Evolutionary conservation across 495 filamentous ascomycete genomes (phyloP), one percentile per base, ranked within the genome.

Genomic region (Xylaria grammica): DNA sequence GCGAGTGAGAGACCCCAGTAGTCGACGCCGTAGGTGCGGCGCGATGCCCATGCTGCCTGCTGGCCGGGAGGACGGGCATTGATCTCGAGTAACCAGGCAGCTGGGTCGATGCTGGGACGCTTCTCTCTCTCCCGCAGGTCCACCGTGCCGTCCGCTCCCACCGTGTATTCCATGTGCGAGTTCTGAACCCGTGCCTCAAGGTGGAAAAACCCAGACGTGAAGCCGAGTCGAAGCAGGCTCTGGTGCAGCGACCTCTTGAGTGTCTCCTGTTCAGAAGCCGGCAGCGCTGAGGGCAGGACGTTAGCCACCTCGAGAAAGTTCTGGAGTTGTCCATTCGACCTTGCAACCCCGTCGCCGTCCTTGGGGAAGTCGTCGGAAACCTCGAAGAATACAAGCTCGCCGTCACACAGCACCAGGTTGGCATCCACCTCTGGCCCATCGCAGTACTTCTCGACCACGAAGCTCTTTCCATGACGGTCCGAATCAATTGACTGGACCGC

Each of bases 361-460:
- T 71, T 77, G 34, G 82, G 81, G 22, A 82, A 77, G 60, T 84
- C 79, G 57, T 84, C 82, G 1, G 71, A 72, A 8, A 78, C 66
- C 56, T 84, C 82, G 45, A 57, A 77, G 66, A 83, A 83, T 1
- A 82, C 60, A 4, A 83, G 32, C 36, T 84, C 74, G 15, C 80
- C 80, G 55, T 83, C 71, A 2, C 68, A 65, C 0, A 84, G 72
- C 4, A 81, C 71, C 46, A 83, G 73, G 67, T 83, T 84, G 60
- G 65, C 76, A 57, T 84, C 82, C 8, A 84, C 76, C 58, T 84
- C 81, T 1, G 82, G 82, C 0, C 82, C 69, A 8, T 56, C 36
- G 32, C 53, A 56, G 32, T 56, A 56, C 15, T 24, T 36, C 32
- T 56, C 53, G 32, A 56, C 24, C 8, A 27, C 8, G 32, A 36